Conservation (phyloP, 2,329 filamentous ascomycete genomes). For the Mycosphaerelloides madeirae region DNA sequence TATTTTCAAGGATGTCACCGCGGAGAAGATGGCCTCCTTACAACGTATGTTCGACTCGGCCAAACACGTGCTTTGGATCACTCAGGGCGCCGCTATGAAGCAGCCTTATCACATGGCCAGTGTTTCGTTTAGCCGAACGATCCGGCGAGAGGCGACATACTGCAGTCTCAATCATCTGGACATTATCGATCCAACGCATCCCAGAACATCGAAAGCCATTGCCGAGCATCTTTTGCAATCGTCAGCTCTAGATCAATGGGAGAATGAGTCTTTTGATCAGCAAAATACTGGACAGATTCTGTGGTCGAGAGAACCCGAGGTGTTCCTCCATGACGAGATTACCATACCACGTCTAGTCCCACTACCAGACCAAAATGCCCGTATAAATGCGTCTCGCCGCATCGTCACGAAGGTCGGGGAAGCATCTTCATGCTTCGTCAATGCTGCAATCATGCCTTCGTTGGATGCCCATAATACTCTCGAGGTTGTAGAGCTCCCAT, state of each 20-base stretch:
- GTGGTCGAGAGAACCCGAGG: too few species aligned
- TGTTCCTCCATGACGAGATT: too few species aligned
- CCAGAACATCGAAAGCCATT: not conserved
- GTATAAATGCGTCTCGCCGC: too few species aligned
- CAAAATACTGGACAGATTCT: too few species aligned
- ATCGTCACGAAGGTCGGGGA: too few species aligned
- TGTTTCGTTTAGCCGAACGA: conserved; percentile 19
- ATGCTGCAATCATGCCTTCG: too few species aligned
- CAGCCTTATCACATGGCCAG: conserved; percentile 10
- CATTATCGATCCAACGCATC: conserved; percentile 2
- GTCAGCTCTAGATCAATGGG: not conserved
- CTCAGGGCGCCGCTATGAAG: not conserved
- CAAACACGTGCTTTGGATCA: conserved; percentile 7
- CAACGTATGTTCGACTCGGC: conserved; percentile 1
- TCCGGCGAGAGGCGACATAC: conserved; percentile 20
- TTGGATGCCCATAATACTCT: too few species aligned
- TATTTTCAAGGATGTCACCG: conserved; percentile 7
- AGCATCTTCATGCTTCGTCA: too few species aligned
- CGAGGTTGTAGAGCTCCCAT: too few species aligned
- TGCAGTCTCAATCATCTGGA: conserved; percentile 25
- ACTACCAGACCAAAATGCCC: too few species aligned
- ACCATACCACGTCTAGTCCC: too few species aligned
- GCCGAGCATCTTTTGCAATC: not conserved
- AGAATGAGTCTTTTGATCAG: not conserved
- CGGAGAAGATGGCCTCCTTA: conserved; percentile 1